A percentile compares a stretch with the other conserved stretches of the same genome.
Evolutionary conservation across 768 basidiomycete species (phyloP).

Genomic region (Dentipellis sp.): DNA sequence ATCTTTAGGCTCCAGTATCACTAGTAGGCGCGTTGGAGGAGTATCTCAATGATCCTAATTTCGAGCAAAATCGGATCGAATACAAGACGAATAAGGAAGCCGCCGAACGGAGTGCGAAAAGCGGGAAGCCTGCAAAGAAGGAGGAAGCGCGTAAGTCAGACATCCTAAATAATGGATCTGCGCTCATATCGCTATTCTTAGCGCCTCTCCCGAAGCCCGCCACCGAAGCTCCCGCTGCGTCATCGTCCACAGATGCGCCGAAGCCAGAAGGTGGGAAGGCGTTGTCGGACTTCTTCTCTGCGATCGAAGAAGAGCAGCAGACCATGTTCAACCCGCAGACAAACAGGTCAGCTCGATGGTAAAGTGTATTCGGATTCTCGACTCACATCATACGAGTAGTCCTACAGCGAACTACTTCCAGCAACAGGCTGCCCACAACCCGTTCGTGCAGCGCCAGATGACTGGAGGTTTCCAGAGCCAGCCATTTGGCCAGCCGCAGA

Average conservation of each 20-base stretch:
- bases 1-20: constrained; percentile 77
- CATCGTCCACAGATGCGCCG: constrained; percentile 17
- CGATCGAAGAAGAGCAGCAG: constrained; percentile 77
- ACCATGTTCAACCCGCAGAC: constrained; percentile 61
- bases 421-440: constrained; percentile 59
- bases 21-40: constrained; percentile 91
- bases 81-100: constrained; percentile 77
- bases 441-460: constrained; percentile 46
- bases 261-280: constrained; percentile 35
- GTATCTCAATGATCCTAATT: constrained; percentile 93
- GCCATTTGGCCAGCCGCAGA: neutral
- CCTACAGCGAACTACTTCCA: constrained; percentile 42
- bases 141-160: constrained; percentile 22
- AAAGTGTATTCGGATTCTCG: neutral
- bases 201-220: constrained; percentile 17
- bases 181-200: constrained; percentile 4
- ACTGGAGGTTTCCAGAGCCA: constrained; percentile 43
- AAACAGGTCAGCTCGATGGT: constrained; percentile 33
- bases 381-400: constrained; percentile 23
- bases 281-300: constrained; percentile 77
- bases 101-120: constrained; percentile 34
- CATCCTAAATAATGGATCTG: neutral
- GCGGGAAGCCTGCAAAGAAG: constrained; percentile 17
- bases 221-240: constrained; percentile 18
- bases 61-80: constrained; percentile 90